Conservation (phyloP, 306 rosid genomes). For the Dryas octopetala region DNA sequence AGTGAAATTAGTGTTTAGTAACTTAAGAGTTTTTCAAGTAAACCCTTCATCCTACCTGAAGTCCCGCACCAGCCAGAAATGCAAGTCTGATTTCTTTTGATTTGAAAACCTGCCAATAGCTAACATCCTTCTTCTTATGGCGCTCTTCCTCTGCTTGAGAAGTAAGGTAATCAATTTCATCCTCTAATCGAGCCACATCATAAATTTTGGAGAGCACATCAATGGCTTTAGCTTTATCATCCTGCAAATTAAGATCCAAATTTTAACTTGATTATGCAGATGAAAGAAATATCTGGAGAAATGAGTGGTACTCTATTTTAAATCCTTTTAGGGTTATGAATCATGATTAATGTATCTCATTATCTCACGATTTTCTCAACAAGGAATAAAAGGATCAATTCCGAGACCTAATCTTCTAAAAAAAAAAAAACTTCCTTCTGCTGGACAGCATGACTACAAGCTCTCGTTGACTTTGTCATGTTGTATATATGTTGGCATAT, state of each 20-base stretch:
- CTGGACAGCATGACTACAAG: background rate
- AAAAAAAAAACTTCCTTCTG: background rate
- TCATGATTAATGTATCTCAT: background rate
- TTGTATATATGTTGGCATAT: background rate
- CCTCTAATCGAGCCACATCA: conserved; percentile 64
- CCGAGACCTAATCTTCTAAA: too few species aligned
- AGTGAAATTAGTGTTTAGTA: conserved; percentile 5
- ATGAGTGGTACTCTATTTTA: background rate
- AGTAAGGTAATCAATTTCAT: conserved; percentile 60
- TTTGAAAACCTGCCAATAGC: conserved; percentile 57
- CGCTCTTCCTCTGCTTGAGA: conserved; percentile 63
- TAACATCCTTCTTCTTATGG: conserved; percentile 38
- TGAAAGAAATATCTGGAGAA: background rate
- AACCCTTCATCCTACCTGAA: conserved; percentile 53
- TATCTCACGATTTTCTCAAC: background rate
- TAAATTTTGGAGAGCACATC: conserved; percentile 74
- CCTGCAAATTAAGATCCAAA: conserved; percentile 37
- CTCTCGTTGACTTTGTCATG: background rate
- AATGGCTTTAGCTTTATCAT: conserved; percentile 56
- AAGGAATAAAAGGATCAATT: too few species aligned
- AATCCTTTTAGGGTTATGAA: background rate
- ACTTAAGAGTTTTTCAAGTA: conserved; percentile 1
- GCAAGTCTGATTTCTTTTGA: conserved; percentile 80
- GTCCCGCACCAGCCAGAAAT: conserved; percentile 83
- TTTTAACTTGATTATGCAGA: conserved; percentile 8